A percentile compares a stretch with the other conserved stretches of the same genome.
phyloP scores from a whole-genome alignment of 306 rosid genomes.

The Lotus japonicus region DNA sequence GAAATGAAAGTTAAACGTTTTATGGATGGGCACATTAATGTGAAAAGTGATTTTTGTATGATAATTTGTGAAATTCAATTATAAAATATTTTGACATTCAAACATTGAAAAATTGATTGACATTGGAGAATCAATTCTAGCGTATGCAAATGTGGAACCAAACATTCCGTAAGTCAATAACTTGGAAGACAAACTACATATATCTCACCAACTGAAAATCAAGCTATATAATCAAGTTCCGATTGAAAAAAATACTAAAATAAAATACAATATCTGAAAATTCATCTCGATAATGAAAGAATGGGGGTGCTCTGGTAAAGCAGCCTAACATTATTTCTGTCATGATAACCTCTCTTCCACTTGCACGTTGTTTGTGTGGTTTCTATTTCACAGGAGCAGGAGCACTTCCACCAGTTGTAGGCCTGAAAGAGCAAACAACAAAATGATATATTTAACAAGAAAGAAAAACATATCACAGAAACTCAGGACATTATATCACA shows the following conservation, averaged over 20 bases:
- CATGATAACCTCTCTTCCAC: background rate
- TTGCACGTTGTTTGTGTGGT: background rate
- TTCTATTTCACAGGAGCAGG: conserved; percentile 23
- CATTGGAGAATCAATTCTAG: no score
- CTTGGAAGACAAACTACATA: background rate
- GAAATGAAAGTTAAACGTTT: no score
- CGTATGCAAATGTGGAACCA: no score
- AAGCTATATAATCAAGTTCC: background rate
- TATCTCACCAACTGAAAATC: background rate
- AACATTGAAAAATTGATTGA: no score
- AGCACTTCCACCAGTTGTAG: conserved; percentile 61
- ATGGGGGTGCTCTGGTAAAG: background rate
- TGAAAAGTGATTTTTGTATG: no score
- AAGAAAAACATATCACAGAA: conserved; percentile 3
- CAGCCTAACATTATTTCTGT: conserved; percentile 21
- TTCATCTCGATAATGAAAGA: conserved; percentile 8
- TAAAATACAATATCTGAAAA: conserved; percentile 17
- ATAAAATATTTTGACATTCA: no score
- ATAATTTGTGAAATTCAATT: no score
- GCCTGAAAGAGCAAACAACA: conserved; percentile 33
- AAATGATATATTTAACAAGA: background rate
- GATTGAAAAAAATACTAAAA: background rate
- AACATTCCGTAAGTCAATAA: background rate
- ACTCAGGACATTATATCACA: background rate
- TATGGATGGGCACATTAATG: no score